Evolutionary conservation across 805 yeast species (phyloP).

Genomic region (Wickerhamiella australiensis): DNA sequence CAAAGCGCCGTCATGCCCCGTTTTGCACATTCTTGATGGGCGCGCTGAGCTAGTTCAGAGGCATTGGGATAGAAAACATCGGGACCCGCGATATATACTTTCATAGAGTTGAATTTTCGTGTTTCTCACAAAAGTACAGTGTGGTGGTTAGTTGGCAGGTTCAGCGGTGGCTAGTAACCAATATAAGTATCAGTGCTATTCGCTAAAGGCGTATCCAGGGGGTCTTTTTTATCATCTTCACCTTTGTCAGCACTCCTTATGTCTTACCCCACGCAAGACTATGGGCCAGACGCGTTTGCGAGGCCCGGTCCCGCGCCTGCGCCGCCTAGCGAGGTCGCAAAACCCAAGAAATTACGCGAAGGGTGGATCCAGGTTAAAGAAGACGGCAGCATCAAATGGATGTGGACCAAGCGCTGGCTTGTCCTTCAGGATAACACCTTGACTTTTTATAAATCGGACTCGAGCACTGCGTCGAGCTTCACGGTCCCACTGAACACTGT

Average conservation of each 20-base stretch:
- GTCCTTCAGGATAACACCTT: slow-evolving; percentile 64
- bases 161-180: too few relatives aligned
- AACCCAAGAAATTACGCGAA: slow-evolving; percentile 27
- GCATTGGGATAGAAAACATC: slow-evolving; percentile 14
- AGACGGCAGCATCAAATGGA: slow-evolving; percentile 68
- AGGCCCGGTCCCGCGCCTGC: slow-evolving; percentile 23
- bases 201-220: too few relatives aligned
- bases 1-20: slow-evolving; percentile 11
- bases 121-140: too few relatives aligned
- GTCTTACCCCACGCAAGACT: slow-evolving; percentile 11
- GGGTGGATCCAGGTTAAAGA: slow-evolving; percentile 93
- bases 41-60: slow-evolving; percentile 7
- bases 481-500: slow-evolving; percentile 47
- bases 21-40: not conserved
- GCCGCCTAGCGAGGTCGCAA: slow-evolving; percentile 9
- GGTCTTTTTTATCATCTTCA: not conserved
- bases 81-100: slow-evolving; percentile 14
- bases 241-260: slow-evolving; percentile 5
- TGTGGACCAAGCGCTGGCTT: slow-evolving; percentile 86
- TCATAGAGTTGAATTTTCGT: not conserved
- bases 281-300: slow-evolving; percentile 20
- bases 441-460: slow-evolving; percentile 61
- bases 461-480: slow-evolving; percentile 20
- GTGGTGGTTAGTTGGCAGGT: not conserved
- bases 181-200: too few relatives aligned